Conservation (phyloP, 2,329 filamentous ascomycete genomes). For the Beauveria scarabaeidicola region DNA sequence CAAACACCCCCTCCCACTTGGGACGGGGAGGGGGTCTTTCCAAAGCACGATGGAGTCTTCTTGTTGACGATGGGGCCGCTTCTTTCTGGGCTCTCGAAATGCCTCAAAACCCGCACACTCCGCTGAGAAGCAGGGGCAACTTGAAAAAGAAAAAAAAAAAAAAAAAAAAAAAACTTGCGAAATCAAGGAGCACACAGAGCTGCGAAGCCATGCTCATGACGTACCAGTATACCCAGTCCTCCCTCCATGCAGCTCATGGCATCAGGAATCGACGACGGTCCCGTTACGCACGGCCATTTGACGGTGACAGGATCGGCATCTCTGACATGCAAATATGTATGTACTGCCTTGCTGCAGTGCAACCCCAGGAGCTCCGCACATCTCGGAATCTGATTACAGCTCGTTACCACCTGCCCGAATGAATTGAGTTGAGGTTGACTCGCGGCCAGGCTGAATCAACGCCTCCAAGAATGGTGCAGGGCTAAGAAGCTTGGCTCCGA, state of each 20-base stretch:
- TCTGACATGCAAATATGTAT: not conserved
- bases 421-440: not conserved
- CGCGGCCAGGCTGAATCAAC: too few relatives aligned
- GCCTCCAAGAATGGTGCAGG: not conserved
- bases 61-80: too few relatives aligned
- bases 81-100: not conserved
- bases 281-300: not conserved
- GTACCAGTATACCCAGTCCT: not conserved
- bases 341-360: not conserved
- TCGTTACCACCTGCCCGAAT: not conserved
- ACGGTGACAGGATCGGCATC: not conserved
- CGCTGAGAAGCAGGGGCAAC: too few relatives aligned
- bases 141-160: not conserved
- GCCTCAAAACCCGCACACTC: too few relatives aligned
- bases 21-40: too few relatives aligned
- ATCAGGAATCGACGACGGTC: not conserved
- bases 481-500: slow-evolving; percentile 5
- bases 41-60: too few relatives aligned
- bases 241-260: not conserved
- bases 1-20: too few relatives aligned
- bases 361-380: not conserved
- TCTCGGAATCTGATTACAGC: not conserved
- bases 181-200: not conserved
- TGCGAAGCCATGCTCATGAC: not conserved
- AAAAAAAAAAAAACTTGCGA: not conserved